Conservation (phyloP, 1,139 yeast species). For the Debaryomyces fabryi region DNA sequence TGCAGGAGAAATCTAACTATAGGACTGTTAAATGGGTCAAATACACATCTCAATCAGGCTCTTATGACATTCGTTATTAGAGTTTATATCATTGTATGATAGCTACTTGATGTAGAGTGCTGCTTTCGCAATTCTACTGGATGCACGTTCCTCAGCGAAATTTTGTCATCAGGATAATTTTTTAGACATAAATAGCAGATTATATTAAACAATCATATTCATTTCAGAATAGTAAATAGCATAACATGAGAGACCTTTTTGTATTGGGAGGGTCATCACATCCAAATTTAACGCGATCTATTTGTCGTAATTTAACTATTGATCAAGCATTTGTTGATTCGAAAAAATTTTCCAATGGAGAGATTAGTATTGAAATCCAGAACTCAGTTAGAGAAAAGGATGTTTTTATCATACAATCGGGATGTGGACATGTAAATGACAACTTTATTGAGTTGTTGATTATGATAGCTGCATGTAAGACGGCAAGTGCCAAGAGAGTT, state of each 20-base stretch:
- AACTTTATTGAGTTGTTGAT: constrained; percentile 85
- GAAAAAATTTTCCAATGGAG: constrained; percentile 77
- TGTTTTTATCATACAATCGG: constrained; percentile 80
- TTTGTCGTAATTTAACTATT: constrained; percentile 65
- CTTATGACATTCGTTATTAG: constrained; percentile 74
- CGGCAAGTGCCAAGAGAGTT: constrained; percentile 90
- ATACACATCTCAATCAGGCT: constrained; percentile 73
- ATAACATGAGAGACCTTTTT: constrained; percentile 69
- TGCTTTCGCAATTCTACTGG: neutral
- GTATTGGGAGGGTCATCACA: constrained; percentile 79
- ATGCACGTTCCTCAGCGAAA: constrained; percentile 4
- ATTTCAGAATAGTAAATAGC: neutral
- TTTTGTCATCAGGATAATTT: neutral
- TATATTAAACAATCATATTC: neutral
- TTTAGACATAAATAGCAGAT: neutral
- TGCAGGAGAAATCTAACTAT: constrained; percentile 66
- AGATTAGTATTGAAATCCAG: constrained; percentile 79
- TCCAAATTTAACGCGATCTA: constrained; percentile 60
- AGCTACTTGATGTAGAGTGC: neutral
- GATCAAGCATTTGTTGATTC: constrained; percentile 61
- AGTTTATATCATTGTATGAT: neutral
- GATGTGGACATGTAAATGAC: constrained; percentile 91
- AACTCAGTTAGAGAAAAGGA: constrained; percentile 93
- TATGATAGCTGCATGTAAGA: constrained; percentile 91
- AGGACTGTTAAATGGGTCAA: constrained; percentile 86